phyloP scores from a whole-genome alignment of 257 asterid species.

The Solanum dulcamara region DNA sequence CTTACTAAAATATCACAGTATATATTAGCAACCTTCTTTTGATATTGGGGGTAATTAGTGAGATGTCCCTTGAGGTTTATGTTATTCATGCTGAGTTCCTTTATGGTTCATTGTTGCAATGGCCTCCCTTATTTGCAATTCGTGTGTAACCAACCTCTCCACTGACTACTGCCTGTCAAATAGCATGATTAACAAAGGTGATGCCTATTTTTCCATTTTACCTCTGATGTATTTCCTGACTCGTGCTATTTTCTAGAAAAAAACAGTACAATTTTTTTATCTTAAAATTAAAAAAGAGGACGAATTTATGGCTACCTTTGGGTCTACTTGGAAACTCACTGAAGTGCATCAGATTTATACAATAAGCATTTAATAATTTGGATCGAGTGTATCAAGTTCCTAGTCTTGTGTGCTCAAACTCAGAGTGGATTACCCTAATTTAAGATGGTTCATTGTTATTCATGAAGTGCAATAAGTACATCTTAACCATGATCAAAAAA shows the following conservation, averaged over 20 bases:
- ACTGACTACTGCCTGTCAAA: not conserved
- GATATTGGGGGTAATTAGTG: not conserved
- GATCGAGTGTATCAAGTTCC: not conserved
- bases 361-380: not conserved
- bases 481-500: not conserved
- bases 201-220: not conserved
- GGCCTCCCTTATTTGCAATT: not conserved
- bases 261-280: not conserved
- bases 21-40: not conserved
- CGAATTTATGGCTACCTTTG: not conserved
- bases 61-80: not conserved
- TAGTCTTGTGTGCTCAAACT: not conserved
- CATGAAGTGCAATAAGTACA: not conserved
- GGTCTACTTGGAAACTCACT: not conserved
- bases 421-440: not conserved
- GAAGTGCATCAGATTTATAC: not conserved
- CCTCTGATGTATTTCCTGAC: not conserved
- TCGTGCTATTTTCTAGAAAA: not conserved
- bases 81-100: not conserved
- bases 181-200: not conserved
- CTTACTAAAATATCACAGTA: not conserved
- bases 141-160: not conserved
- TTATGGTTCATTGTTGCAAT: not conserved
- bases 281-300: not conserved
- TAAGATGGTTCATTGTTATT: not conserved